Conservation (phyloP, 208 protist genomes). For the Crithidia thermophila region DNA sequence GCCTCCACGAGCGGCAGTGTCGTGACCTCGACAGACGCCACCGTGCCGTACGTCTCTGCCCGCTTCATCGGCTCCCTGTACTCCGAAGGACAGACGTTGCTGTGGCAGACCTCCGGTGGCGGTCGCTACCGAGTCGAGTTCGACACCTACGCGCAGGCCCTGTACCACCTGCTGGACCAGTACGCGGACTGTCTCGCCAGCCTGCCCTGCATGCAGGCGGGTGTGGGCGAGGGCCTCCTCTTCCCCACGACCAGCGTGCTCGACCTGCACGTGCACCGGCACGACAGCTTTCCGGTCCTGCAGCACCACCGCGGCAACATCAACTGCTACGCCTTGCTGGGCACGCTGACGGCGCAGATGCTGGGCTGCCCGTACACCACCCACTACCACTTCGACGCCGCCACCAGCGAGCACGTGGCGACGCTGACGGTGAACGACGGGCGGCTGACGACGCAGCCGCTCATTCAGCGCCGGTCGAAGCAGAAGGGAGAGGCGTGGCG, state of each 20-base stretch:
- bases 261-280: constrained; percentile 58
- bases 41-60: constrained; percentile 13
- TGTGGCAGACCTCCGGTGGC: constrained; percentile 64
- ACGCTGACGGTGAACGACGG: constrained; percentile 79
- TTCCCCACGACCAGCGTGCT: constrained; percentile 62
- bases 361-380: constrained; percentile 81
- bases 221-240: constrained; percentile 26
- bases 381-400: constrained; percentile 51
- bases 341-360: constrained; percentile 76
- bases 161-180: constrained; percentile 80
- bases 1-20: background rate
- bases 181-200: constrained; percentile 49
- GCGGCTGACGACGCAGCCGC: constrained; percentile 36
- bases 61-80: constrained; percentile 52
- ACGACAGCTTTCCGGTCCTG: constrained; percentile 71
- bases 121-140: constrained; percentile 85
- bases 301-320: constrained; percentile 80
- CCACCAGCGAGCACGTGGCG: constrained; percentile 44
- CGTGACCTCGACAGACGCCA: background rate
- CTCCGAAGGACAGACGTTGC: constrained; percentile 34
- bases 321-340: constrained; percentile 84
- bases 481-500: constrained; percentile 83
- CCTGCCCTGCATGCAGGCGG: constrained; percentile 23
- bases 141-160: constrained; percentile 79
- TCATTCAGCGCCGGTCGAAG: constrained; percentile 65